phyloP scores from a whole-genome alignment of 805 yeast species.

The Ogataea degrootiae region DNA sequence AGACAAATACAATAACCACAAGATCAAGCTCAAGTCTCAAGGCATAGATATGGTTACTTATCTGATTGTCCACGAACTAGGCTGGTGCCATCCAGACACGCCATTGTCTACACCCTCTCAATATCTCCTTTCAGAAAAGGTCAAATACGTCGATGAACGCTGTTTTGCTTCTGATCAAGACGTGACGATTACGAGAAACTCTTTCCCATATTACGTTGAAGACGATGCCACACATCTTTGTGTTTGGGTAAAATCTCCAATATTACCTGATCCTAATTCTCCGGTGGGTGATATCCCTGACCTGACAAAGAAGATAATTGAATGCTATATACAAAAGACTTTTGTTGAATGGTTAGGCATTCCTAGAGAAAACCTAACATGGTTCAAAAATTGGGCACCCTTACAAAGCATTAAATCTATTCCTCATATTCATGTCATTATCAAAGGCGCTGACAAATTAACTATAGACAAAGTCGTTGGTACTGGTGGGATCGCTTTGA shows the following conservation, averaged over 20 bases:
- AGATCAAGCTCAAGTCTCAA: conserved; percentile 31
- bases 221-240: conserved; percentile 50
- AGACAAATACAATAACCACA: conserved; percentile 42
- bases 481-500: conserved; percentile 19
- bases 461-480: conserved; percentile 16
- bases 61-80: conserved; percentile 41
- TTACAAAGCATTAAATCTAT: conserved; percentile 62
- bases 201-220: conserved; percentile 63
- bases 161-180: conserved; percentile 40
- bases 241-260: conserved; percentile 59
- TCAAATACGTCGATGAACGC: conserved; percentile 30
- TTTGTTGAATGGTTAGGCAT: conserved; percentile 41
- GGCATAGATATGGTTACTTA: conserved; percentile 42
- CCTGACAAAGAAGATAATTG: conserved; percentile 37
- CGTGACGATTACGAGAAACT: conserved; percentile 45
- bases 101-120: conserved; percentile 11
- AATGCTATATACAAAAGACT: conserved; percentile 42
- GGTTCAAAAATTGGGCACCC: conserved; percentile 71
- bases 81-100: conserved; percentile 39
- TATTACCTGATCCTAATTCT: conserved; percentile 47
- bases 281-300: conserved; percentile 46
- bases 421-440: conserved; percentile 66
- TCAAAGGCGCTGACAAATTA: conserved; percentile 35
- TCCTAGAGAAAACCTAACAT: conserved; percentile 37
- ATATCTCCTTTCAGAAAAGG: conserved; percentile 10